These are phyloP conservation scores for Xylaria polymorpha DNA, from an alignment of 2,329 filamentous ascomycete genomes.

Conservation along the genomic window DNA sequence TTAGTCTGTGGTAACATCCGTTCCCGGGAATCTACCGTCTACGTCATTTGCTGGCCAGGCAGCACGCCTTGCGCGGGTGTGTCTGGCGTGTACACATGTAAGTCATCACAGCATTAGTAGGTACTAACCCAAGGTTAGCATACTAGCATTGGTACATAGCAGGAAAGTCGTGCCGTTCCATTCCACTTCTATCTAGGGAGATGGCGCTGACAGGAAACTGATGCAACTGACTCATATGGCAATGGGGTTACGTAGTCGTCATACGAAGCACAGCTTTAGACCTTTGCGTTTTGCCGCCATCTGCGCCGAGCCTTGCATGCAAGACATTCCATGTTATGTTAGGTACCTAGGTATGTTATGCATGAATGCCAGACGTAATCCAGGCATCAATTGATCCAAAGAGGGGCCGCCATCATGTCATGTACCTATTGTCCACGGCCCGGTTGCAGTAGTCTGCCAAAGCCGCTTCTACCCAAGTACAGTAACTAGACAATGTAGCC, in stretches of 20 bases:
- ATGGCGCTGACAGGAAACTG: slow-evolving; percentile 10
- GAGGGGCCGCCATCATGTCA: background rate
- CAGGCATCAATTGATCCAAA: background rate
- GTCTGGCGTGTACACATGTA: slow-evolving; percentile 6
- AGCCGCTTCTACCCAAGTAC: slow-evolving; percentile 30
- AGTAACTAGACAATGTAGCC: background rate
- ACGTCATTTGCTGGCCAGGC: slow-evolving; percentile 32
- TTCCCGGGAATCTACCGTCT: slow-evolving; percentile 13
- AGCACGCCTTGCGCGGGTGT: slow-evolving; percentile 16
- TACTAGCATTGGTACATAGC: too few relatives aligned
- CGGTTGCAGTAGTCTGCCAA: background rate
- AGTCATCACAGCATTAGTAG: slow-evolving; percentile 5
- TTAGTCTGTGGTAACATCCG: background rate
- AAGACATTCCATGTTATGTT: slow-evolving; percentile 10
- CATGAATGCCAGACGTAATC: slow-evolving; percentile 12
- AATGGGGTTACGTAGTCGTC: slow-evolving; percentile 30
- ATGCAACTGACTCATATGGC: slow-evolving; percentile 18
- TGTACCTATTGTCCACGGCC: background rate
- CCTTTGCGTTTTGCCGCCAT: slow-evolving; percentile 34
- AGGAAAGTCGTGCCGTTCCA: background rate
- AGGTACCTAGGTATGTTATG: background rate
- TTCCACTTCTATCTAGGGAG: slow-evolving; percentile 6
- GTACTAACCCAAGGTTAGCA: too few relatives aligned
- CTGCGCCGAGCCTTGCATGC: slow-evolving; percentile 35
- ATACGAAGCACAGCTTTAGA: slow-evolving; percentile 11